A percentile compares a stretch with the other conserved stretches of the same genome.
These are phyloP conservation scores for Rossbeevera mucosa DNA, from an alignment of 768 basidiomycete species.

Conservation along the genomic window DNA sequence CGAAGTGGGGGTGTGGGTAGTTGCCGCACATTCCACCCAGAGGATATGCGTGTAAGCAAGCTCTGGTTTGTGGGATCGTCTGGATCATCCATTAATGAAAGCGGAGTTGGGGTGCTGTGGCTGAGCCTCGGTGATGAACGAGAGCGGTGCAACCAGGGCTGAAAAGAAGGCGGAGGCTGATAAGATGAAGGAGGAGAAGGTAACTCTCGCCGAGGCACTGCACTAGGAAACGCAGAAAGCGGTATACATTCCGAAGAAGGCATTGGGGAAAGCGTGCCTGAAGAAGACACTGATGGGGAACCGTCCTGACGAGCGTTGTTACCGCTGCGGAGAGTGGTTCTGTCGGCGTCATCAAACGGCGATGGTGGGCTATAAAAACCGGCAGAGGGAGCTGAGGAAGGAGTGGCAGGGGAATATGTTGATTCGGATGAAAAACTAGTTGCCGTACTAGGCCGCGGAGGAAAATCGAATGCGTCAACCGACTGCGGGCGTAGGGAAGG, in stretches of 20 bases:
- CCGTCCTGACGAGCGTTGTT: slow-evolving; percentile 1
- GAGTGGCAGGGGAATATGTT: slow-evolving; percentile 38
- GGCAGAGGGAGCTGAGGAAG: slow-evolving; percentile 39
- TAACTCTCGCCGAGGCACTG: slow-evolving; percentile 25
- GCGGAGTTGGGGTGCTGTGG: slow-evolving; percentile 13
- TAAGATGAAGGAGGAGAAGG: slow-evolving; percentile 30
- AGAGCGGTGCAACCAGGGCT: slow-evolving; percentile 32
- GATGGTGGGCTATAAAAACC: slow-evolving; percentile 20
- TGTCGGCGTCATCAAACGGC: slow-evolving; percentile 23
- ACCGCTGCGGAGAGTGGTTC: slow-evolving; percentile 7
- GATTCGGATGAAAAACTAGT: slow-evolving; percentile 50
- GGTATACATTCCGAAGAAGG: slow-evolving; percentile 30
- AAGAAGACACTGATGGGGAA: slow-evolving; percentile 21
- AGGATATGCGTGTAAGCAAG: slow-evolving; percentile 19
- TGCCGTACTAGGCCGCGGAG: slow-evolving; percentile 24
- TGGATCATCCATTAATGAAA: slow-evolving; percentile 14
- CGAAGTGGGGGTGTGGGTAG: slow-evolving; percentile 32
- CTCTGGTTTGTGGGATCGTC: slow-evolving; percentile 11
- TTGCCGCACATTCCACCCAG: slow-evolving; percentile 24
- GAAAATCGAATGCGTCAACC: slow-evolving; percentile 18
- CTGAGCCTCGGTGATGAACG: slow-evolving; percentile 35
- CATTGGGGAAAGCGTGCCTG: slow-evolving; percentile 26
- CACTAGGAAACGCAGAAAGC: slow-evolving; percentile 17
- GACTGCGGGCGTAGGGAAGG: slow-evolving; percentile 35
- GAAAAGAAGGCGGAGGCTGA: slow-evolving; percentile 27